These are phyloP conservation scores for Boletus reticuloceps DNA, from an alignment of 768 basidiomycete genomes.

Conservation along the genomic window DNA sequence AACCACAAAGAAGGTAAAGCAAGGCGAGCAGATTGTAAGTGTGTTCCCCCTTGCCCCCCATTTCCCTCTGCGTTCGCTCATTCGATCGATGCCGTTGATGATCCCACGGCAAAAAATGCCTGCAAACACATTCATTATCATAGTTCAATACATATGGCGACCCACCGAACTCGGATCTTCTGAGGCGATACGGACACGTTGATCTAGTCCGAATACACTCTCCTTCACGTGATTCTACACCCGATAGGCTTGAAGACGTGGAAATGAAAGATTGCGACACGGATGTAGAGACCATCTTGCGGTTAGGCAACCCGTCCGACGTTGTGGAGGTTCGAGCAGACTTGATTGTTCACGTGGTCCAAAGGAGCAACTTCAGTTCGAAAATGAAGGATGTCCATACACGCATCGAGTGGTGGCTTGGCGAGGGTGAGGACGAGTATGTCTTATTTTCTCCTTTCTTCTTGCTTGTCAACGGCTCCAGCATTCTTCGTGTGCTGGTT, in stretches of 20 bases:
- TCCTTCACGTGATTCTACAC: constrained; percentile 16
- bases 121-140: neutral
- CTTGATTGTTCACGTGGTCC: constrained; percentile 49
- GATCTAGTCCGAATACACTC: constrained; percentile 63
- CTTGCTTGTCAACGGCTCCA: neutral
- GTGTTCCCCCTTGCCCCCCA: neutral
- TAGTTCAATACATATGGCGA: constrained; percentile 97
- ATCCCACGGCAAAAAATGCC: neutral
- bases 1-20: constrained; percentile 66
- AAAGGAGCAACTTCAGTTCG: constrained; percentile 2
- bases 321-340: constrained; percentile 78
- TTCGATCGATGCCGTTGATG: neutral
- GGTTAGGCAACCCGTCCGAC: constrained; percentile 73
- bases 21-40: constrained; percentile 86
- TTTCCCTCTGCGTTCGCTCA: neutral
- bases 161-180: constrained; percentile 86
- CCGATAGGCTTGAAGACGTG: constrained; percentile 2
- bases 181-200: constrained; percentile 93
- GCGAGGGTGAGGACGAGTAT: constrained; percentile 87
- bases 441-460: constrained; percentile 22
- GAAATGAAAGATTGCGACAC: constrained; percentile 7
- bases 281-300: constrained; percentile 18
- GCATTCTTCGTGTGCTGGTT: neutral
- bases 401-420: constrained; percentile 92
- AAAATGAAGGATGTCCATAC: constrained; percentile 12